phyloP scores from a whole-genome alignment of 164 flowering plant species.

The Nymphaea colorata region DNA sequence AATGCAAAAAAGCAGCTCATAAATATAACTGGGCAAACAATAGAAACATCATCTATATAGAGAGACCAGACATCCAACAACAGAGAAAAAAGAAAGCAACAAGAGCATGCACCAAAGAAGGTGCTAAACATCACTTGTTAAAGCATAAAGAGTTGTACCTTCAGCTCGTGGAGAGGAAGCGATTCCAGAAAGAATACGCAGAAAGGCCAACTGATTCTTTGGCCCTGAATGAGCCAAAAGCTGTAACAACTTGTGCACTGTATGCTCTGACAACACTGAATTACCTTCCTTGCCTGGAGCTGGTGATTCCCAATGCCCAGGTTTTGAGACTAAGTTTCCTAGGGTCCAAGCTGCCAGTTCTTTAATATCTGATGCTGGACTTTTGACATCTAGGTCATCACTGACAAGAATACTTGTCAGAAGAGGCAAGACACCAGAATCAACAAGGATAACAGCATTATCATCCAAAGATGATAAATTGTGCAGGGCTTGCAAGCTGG shows the following conservation, averaged over 20 bases:
- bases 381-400: slow-evolving; percentile 5
- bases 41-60: no score
- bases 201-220: slow-evolving; percentile 30
- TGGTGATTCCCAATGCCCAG: slow-evolving; percentile 57
- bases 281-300: slow-evolving; percentile 27
- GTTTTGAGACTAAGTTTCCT: slow-evolving; percentile 34
- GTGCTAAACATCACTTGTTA: no score
- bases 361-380: slow-evolving; percentile 9
- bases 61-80: no score
- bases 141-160: slow-evolving; percentile 19
- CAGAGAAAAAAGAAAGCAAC: no score
- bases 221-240: slow-evolving; percentile 26
- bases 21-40: no score
- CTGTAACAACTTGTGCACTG: slow-evolving; percentile 21
- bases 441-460: slow-evolving; percentile 47
- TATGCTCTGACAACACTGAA: slow-evolving; percentile 36
- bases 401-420: slow-evolving; percentile 27
- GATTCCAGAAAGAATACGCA: slow-evolving; percentile 39
- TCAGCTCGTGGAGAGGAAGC: slow-evolving; percentile 57
- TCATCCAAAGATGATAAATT: slow-evolving; percentile 44
- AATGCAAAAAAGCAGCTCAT: no score
- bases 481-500: slow-evolving; percentile 41
- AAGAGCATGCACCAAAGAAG: no score
- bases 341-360: slow-evolving; percentile 24
- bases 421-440: slow-evolving; percentile 35